Base-by-base conservation (phyloP, 1,284 basidiomycete genomes). In the Tranzscheliella williamsii region DNA sequence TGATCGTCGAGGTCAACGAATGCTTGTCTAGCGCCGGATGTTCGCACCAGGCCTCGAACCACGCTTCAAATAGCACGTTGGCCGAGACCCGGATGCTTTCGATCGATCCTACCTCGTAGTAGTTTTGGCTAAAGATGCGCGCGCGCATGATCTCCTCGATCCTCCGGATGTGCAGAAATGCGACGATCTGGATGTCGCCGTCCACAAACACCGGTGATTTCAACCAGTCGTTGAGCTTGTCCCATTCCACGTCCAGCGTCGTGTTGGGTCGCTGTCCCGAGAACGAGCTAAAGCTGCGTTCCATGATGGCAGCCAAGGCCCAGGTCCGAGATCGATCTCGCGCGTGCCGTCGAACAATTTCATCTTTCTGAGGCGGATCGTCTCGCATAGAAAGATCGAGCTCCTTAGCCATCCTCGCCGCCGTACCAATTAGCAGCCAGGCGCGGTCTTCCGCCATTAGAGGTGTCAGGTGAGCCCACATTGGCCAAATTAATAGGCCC, bases 391-490 rank as follows among this genome's bases (percentile, higher is more conserved):
- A 44, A 8, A 62, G 50, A 34, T 62, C 58, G 12, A 62, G 46
- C 36, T 62, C 58, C 32, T 52, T 62, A 23, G 58, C 48, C 58
- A 62, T 62, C 8, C 58, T 47, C n/a, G 58, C 58, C 17, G 58
- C 58, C 1, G 58, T 62, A 17, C 58, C 58, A 33, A 62, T 62
- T 7, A 62, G 48, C 44, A 62, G 31, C 58, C 58, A 62, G 2
- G 58, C 58, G 8, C 58, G 51, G 24, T 62, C 58, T 21, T 62
- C 58, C 16, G 58, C 58, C 52, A 62, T 55, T 39, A 62, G 47
- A 8, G 58, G 58, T 5, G 58, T 62, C 26, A 62, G 52, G 33
- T 62, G 58, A 6, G 58, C 58, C 58, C 58, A 62, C 58, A 62
- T 62, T 4, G 58, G 58, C 58, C 58, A 62, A 8, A 62, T 39